Evolutionary conservation across 352 stramenopile species (phyloP), one percentile per base, ranked within the genome.

Genomic region (Globisporangium rhizosaccharum): DNA sequence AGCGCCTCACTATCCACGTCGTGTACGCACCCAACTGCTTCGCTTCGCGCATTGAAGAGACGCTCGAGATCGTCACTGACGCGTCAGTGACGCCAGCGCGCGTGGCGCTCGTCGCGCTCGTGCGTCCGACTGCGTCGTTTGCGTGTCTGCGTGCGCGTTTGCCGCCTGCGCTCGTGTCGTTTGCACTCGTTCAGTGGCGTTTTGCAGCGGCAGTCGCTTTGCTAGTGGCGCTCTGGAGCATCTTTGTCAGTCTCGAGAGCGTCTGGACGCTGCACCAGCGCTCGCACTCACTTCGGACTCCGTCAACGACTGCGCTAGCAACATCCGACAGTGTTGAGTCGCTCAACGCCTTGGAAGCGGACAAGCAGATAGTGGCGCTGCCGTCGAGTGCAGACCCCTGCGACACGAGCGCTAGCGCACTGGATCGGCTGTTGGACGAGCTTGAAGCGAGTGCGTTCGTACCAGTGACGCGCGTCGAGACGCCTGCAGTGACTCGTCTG

Each of bases 31-130:
- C 70, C 14, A 71, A 53, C 52, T 82, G 73, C 47, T 67, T 61
- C 45, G 28, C 56, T n/a, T 23, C 51, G 11, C 64, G 12, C 18
- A 53, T 59, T 12, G 30, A 64, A 37, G 65, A 57, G 15, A 71
- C 61, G 60, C 46, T 82, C n/a, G n/a, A 65, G 23, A 60, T 82
- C 46, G 56, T 71, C 33, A 70, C 61, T 0, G 72, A 67, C 46
- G 66, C 71, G 33, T 39, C 33, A 39, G 51, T 25, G 0, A 55
- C 63, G 20, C 71, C 33, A 14, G 33, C 65, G 30, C 65, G 49
- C 48, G 55, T 82, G n/a, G 52, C 46, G 8, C 47, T 82, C 36
- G 25, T 59, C n/a, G 59, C 45, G 15, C 45, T 55, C 30, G 44
- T 59, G 33, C 7, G n/a, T 25, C 63, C 37, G 1, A 51, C 65